Percentiles rank a stretch among this genome's conserved stretches.
Evolutionary conservation across 2,329 filamentous ascomycete genomes (phyloP).

Genomic region (Botrytis medusae): DNA sequence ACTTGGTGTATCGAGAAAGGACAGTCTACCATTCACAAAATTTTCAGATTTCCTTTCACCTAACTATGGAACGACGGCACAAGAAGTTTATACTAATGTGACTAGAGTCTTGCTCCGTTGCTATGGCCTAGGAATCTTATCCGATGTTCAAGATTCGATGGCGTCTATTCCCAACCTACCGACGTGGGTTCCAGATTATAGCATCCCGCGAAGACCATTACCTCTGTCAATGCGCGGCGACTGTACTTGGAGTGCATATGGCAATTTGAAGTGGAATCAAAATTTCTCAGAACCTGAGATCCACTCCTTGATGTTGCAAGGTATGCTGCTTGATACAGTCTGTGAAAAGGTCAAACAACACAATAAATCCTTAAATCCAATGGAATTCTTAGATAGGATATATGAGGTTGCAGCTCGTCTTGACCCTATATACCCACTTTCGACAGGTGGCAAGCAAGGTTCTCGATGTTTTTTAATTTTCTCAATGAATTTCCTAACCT

Average conservation of each 20-base stretch:
- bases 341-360: slow-evolving; percentile 1
- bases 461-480: not conserved
- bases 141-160: slow-evolving; percentile 9
- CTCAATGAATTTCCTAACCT: not conserved
- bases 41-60: not conserved
- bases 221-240: slow-evolving; percentile 16
- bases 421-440: slow-evolving; percentile 10
- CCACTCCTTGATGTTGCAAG: slow-evolving; percentile 1
- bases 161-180: slow-evolving; percentile 12
- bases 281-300: not conserved
- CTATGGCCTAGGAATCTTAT: slow-evolving; percentile 10
- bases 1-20: slow-evolving; percentile 1
- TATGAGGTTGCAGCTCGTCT: slow-evolving; percentile 6
- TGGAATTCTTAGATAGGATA: not conserved
- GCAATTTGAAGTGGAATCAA: not conserved
- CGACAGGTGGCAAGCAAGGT: slow-evolving; percentile 13
- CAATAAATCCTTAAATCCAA: not conserved
- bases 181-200: slow-evolving; percentile 20
- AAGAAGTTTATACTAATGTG: slow-evolving; percentile 3
- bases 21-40: slow-evolving; percentile 7
- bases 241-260: slow-evolving; percentile 3
- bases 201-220: not conserved
- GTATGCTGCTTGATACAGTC: not conserved
- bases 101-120: slow-evolving; percentile 4
- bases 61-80: not conserved